These are phyloP conservation scores for Beauveria scarabaeidicola DNA, from an alignment of 2,329 filamentous ascomycete genomes.

Conservation along the genomic window DNA sequence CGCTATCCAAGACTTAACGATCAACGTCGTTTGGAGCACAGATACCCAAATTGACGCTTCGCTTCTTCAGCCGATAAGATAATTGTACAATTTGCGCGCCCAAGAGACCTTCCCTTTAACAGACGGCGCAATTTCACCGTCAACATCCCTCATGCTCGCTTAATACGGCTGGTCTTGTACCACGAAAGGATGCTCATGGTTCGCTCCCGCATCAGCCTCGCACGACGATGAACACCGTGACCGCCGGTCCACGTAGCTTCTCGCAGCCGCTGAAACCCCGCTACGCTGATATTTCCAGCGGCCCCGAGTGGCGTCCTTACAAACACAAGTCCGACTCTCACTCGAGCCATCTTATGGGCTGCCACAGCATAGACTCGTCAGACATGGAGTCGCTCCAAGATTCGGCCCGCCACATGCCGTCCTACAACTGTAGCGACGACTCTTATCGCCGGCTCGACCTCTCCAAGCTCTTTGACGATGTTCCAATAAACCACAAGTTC, in stretches of 20 bases:
- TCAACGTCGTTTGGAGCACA: neutral
- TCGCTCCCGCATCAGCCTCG: neutral
- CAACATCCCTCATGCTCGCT: neutral
- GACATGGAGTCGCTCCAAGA: neutral
- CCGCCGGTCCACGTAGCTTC: conserved; percentile 6
- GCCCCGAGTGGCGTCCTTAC: neutral
- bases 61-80: neutral
- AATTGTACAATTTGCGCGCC: neutral
- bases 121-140: neutral
- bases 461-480: conserved; percentile 4
- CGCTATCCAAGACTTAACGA: neutral
- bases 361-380: neutral
- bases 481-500: conserved; percentile 6
- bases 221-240: conserved; percentile 3
- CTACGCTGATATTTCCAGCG: neutral
- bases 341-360: neutral
- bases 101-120: neutral
- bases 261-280: conserved; percentile 1
- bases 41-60: neutral
- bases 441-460: neutral
- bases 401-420: neutral
- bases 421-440: neutral
- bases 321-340: neutral
- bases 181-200: conserved; percentile 7
- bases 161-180: neutral